Conservation (phyloP, 176 grass and related monocot genomes). For the Elymus sibiricus region DNA sequence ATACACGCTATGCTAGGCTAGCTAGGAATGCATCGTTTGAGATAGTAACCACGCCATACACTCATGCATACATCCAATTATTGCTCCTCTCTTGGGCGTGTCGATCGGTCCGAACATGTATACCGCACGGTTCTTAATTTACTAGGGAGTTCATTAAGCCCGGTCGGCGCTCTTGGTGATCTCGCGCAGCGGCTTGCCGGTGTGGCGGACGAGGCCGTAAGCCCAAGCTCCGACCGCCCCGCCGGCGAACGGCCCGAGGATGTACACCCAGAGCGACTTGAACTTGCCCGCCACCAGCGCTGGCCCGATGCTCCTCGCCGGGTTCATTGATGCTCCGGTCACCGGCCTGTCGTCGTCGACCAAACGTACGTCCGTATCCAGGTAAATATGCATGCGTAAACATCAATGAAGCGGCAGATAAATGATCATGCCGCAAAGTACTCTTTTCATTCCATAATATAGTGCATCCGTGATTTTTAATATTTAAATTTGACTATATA, state of each 20-base stretch:
- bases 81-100: background rate
- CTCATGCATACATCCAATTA: background rate
- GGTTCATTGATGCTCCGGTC: constrained; percentile 89
- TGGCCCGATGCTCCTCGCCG: constrained; percentile 62
- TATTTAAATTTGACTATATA: too few relatives aligned
- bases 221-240: constrained; percentile 62
- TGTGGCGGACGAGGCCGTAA: constrained; percentile 66
- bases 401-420: background rate
- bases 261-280: constrained; percentile 77
- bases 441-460: too few relatives aligned
- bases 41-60: background rate
- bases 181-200: constrained; percentile 54
- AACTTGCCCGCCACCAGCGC: constrained; percentile 52
- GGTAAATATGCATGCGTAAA: background rate
- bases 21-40: background rate
- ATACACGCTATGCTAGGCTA: background rate
- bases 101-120: background rate
- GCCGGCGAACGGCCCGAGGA: constrained; percentile 64
- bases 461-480: too few relatives aligned
- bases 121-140: background rate
- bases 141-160: background rate
- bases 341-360: constrained; percentile 39
- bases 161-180: constrained; percentile 22
- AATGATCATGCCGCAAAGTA: background rate
- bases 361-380: background rate